phyloP scores from a whole-genome alignment of 495 filamentous ascomycete species.

The Xylaria curta region DNA sequence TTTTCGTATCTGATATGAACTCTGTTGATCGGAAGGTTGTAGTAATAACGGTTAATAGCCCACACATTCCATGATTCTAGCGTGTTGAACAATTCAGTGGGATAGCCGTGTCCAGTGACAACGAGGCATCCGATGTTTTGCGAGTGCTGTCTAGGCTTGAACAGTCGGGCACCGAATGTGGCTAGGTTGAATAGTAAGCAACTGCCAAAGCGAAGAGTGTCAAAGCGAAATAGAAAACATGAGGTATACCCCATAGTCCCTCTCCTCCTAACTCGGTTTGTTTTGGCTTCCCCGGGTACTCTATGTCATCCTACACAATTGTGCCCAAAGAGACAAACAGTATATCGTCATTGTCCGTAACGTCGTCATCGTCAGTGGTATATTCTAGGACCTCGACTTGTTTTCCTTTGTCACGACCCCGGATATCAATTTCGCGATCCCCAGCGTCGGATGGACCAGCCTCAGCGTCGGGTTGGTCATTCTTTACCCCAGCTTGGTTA shows the following conservation, averaged over 20 bases:
- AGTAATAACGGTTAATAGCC: background rate
- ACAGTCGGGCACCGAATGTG: slow-evolving; percentile 19
- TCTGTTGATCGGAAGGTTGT: background rate
- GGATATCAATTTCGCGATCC: background rate
- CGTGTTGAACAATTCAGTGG: background rate
- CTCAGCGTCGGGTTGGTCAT: too few species aligned
- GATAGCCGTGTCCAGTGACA: background rate
- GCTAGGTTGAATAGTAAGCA: slow-evolving; percentile 12
- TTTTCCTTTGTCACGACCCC: too few species aligned
- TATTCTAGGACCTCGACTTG: too few species aligned
- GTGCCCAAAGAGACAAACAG: slow-evolving; percentile 7
- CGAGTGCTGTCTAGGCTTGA: background rate
- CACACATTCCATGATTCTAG: background rate
- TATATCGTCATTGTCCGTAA: too few species aligned
- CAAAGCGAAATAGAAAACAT: background rate
- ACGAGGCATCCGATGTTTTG: background rate
- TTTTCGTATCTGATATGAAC: background rate
- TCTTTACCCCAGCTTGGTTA: background rate
- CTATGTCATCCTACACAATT: background rate
- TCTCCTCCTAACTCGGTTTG: background rate
- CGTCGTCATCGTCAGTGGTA: too few species aligned
- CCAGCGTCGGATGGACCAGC: background rate
- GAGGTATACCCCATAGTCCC: background rate
- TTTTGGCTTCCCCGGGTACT: background rate
- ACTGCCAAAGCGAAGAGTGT: background rate